Evolutionary conservation across 2,329 filamentous ascomycete species (phyloP), one percentile per base, ranked within the genome.

Genomic region (Mollisia scopiformis): DNA sequence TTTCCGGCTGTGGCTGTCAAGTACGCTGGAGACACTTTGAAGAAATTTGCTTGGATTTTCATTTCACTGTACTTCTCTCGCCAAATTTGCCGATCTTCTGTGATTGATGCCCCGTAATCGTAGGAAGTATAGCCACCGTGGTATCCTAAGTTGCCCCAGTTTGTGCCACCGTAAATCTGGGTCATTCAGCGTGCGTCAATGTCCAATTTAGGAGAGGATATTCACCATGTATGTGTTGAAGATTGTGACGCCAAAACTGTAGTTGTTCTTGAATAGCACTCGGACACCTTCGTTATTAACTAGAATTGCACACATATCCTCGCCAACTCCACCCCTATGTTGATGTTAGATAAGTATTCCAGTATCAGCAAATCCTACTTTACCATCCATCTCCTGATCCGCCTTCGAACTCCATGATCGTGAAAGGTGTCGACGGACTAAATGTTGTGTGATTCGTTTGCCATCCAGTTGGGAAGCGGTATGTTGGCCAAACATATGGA

Each of bases 201-300:
- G 1, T 47, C 23, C 11, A 11, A 27, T 1, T 28, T 10, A 47
- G 11, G 43, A 27, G 23, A 27, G 43, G n/a, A 27, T 1, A 28
- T 28, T 47, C 91, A 84, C 30, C 90, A 93, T 93, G 73, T 92
- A 92, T 1, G 91, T 71, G 67, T 88, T 92, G 58, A 91, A 78
- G 8, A 93, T 84, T 0, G 83, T 86, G 1, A 88, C 81, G 0
- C 86, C 87, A 23, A 86, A 84, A 37, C 84, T 84, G 51, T 87
- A 83, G 55, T 86, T 80, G 65, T 92, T 90, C 79, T 93, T 93
- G 74, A 91, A 90, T 71, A 92, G 91, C 0, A 93, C 86, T 13
- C 89, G 79, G 62, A 88, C 85, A 62, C 91, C 91, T 65, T 92
- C 88, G 10, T 87, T 78, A 63, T 89, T 88, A 6, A 90, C 76